phyloP scores from a whole-genome alignment of 2,329 filamentous ascomycete genomes.

The Penicillium glabrum region DNA sequence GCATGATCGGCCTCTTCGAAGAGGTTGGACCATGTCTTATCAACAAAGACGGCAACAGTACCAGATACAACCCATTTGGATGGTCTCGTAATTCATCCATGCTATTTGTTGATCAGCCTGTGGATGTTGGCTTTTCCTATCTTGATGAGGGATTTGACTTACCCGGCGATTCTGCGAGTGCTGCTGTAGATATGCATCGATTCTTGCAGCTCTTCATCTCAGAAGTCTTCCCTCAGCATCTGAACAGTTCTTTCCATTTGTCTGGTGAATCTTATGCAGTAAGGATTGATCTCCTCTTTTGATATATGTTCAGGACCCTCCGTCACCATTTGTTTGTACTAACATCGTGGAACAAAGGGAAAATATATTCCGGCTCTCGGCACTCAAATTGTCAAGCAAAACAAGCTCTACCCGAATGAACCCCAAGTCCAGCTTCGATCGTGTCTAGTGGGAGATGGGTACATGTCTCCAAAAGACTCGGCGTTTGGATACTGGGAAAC shows the following conservation, averaged over 20 bases:
- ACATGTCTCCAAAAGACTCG: conserved; percentile 43
- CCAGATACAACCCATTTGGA: conserved; percentile 17
- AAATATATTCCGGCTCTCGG: conserved; percentile 50
- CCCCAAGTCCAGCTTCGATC: conserved; percentile 46
- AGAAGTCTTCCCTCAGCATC: conserved; percentile 46
- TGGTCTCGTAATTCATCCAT: conserved; percentile 26
- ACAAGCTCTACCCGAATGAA: conserved; percentile 41
- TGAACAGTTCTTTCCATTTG: conserved; percentile 44
- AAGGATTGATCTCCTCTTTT: conserved; percentile 1
- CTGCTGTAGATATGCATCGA: conserved; percentile 50
- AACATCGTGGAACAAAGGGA: conserved; percentile 31
- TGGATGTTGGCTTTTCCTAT: conserved; percentile 28
- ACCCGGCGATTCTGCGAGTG: conserved; percentile 40
- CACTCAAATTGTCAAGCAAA: conserved; percentile 47
- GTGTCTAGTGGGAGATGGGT: conserved; percentile 50
- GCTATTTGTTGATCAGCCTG: conserved; percentile 30
- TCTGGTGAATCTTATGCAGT: conserved; percentile 53
- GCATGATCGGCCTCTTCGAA: conserved; percentile 54
- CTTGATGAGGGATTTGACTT: conserved; percentile 19
- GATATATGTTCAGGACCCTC: background rate
- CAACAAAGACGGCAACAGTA: conserved; percentile 23
- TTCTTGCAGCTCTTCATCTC: conserved; percentile 52
- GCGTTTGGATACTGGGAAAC: conserved; percentile 49
- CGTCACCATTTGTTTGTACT: background rate
- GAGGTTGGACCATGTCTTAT: conserved; percentile 48